Conservation (phyloP, 768 basidiomycete species). For the Termitomyces sp. region DNA sequence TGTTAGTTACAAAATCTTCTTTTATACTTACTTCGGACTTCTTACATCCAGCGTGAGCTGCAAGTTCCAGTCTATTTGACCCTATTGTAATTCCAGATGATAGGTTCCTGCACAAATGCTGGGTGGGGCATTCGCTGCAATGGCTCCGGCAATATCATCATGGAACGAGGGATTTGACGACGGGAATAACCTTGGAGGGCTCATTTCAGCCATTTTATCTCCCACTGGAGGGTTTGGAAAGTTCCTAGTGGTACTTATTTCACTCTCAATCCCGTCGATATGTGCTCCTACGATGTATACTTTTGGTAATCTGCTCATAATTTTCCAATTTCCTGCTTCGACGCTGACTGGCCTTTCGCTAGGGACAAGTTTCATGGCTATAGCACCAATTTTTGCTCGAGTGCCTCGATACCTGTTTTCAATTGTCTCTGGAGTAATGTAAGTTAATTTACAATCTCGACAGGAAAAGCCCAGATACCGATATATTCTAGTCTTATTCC, state of each 20-base stretch:
- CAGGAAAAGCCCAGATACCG: background rate
- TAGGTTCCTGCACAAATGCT: conserved; percentile 47
- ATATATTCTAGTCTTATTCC: conserved; percentile 51
- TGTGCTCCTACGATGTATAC: conserved; percentile 79
- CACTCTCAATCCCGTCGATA: conserved; percentile 72
- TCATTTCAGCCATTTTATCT: conserved; percentile 57
- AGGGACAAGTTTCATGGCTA: conserved; percentile 63
- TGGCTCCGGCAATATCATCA: conserved; percentile 49
- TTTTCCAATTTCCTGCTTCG: background rate
- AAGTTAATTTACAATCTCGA: conserved; percentile 22
- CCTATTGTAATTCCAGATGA: conserved; percentile 21
- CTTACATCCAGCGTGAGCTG: conserved; percentile 53
- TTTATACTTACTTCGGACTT: conserved; percentile 64
- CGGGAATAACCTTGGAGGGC: conserved; percentile 58
- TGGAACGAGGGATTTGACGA: conserved; percentile 55
- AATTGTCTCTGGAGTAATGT: conserved; percentile 65
- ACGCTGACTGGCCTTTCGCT: background rate
- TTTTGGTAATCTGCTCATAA: conserved; percentile 36
- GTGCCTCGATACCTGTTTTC: conserved; percentile 68
- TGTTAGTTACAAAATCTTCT: conserved; percentile 52
- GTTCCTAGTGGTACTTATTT: conserved; percentile 67
- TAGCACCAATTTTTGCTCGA: conserved; percentile 47
- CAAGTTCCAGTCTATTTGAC: background rate
- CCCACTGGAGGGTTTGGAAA: conserved; percentile 67
- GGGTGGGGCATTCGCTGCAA: conserved; percentile 65